Evolutionary conservation across 164 flowering plant genomes (phyloP).

Genomic region (Stephania yunnanensis): DNA sequence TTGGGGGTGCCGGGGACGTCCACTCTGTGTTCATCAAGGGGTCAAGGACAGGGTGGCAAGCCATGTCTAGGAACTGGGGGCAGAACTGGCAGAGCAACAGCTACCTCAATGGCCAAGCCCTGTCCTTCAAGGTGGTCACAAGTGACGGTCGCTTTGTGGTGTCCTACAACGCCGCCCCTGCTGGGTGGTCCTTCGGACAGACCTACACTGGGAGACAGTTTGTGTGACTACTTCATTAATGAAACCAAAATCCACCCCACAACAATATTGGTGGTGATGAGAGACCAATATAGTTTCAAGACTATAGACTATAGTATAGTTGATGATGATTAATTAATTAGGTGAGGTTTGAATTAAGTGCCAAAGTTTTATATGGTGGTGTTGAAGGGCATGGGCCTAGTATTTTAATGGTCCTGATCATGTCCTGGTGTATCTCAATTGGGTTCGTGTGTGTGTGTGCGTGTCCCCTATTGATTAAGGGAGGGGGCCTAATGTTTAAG

Average conservation of each 20-base stretch:
- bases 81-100: conserved; percentile 83
- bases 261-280: not conserved
- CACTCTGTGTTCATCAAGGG: conserved; percentile 58
- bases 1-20: conserved; percentile 84
- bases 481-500: conserved; percentile 19
- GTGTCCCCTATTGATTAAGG: not conserved
- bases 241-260: not conserved
- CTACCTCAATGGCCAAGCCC: conserved; percentile 56
- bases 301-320: not conserved
- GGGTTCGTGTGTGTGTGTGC: not conserved
- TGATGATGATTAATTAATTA: not conserved
- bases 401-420: not conserved
- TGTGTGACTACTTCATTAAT: conserved; percentile 9
- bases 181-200: conserved; percentile 74
- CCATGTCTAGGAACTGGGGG: conserved; percentile 90
- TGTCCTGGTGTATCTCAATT: not conserved
- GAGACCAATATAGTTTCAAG: not conserved
- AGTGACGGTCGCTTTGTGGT: conserved; percentile 52
- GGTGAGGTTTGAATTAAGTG: too few relatives aligned
- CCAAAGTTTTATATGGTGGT: too few relatives aligned
- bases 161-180: conserved; percentile 51
- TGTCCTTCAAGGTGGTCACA: conserved; percentile 68
- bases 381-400: not conserved
- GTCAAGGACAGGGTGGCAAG: conserved; percentile 57
- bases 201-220: conserved; percentile 64